These are phyloP conservation scores for Bidens hawaiensis DNA, from an alignment of 140 eudicot species.

Conservation along the genomic window DNA sequence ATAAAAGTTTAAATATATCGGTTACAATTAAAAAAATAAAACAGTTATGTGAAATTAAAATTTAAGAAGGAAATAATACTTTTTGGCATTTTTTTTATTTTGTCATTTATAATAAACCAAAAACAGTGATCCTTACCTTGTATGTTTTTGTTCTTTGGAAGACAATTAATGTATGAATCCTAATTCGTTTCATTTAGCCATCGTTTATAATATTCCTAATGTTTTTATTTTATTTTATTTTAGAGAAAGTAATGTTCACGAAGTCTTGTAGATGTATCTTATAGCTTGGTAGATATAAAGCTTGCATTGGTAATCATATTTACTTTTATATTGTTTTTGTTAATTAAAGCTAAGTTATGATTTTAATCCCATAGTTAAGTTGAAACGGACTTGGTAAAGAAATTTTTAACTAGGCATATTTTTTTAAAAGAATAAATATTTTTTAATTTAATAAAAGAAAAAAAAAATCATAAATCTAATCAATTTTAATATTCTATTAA, in stretches of 20 bases:
- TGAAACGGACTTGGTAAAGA: neutral
- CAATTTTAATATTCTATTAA: no score
- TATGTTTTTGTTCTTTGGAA: neutral
- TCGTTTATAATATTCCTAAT: neutral
- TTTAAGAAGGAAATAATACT: neutral
- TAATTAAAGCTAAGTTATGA: neutral
- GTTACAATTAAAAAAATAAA: no score
- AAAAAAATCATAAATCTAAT: no score
- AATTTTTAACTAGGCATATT: neutral
- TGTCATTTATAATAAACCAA: conserved; percentile 5
- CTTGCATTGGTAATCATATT: neutral
- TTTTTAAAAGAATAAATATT: no score
- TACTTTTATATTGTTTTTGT: neutral
- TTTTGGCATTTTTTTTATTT: no score
- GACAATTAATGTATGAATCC: neutral
- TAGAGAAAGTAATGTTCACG: neutral
- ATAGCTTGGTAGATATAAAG: neutral
- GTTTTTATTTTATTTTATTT: no score
- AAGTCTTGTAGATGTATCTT: neutral
- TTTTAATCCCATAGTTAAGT: neutral
- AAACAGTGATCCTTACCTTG: conserved; percentile 19
- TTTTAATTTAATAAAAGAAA: no score
- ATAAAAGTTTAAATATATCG: no score
- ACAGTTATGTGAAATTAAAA: no score
- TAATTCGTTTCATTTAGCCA: neutral